These are phyloP conservation scores for Coemansia aciculifera DNA, from an alignment of 192 early-diverging fungal species.

Conservation along the genomic window DNA sequence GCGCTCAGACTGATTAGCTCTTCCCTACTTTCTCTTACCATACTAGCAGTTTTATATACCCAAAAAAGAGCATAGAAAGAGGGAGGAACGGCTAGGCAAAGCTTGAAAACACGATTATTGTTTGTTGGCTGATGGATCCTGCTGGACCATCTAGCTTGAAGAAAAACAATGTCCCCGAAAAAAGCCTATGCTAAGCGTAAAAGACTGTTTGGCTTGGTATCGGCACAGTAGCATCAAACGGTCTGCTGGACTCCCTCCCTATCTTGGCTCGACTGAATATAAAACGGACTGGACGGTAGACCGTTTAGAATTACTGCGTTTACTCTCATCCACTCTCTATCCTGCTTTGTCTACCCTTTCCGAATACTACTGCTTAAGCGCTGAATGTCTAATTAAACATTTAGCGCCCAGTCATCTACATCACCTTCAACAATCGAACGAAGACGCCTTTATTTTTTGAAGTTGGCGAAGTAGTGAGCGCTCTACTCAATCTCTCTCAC, in stretches of 20 bases:
- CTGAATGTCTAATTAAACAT: slow-evolving; percentile 12
- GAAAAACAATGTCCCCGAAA: neutral
- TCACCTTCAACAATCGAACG: neutral
- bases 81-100: neutral
- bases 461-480: neutral
- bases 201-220: neutral
- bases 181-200: neutral
- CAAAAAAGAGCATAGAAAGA: neutral
- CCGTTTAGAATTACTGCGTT: slow-evolving; percentile 2
- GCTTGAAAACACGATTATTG: neutral
- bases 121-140: neutral
- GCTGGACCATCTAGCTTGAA: neutral
- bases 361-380: slow-evolving; percentile 3
- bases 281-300: neutral
- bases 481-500: neutral
- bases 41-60: neutral
- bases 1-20: neutral
- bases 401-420: neutral
- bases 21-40: neutral
- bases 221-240: slow-evolving; percentile 1
- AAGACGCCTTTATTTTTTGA: neutral
- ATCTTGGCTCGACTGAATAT: neutral
- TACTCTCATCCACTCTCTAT: neutral
- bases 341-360: slow-evolving; percentile 6
- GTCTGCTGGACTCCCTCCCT: neutral